Conservation (phyloP, 2,329 filamentous ascomycete genomes). For the Penicillium sp. region DNA sequence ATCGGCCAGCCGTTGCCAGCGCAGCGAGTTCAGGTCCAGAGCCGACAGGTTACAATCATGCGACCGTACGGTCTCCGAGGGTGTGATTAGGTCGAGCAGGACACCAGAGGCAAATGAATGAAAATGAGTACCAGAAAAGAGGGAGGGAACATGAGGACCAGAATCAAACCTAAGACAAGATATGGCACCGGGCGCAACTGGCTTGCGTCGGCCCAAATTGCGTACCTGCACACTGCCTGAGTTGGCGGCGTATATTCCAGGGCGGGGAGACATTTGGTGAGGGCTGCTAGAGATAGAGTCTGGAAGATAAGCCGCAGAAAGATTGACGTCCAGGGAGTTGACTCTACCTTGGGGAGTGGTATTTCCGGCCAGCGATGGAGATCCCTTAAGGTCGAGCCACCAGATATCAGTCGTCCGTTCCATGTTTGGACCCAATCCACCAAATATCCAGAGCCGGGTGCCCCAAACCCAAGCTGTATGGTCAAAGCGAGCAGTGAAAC, state of each 20-base stretch:
- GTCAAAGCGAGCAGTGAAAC: constrained; percentile 90
- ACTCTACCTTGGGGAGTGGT: constrained; percentile 58
- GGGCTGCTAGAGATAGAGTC: constrained; percentile 35
- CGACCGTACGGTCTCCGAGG: constrained; percentile 78
- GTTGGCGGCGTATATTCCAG: constrained; percentile 67
- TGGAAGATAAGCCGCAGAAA: constrained; percentile 40
- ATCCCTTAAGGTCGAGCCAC: constrained; percentile 95
- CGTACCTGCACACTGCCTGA: constrained; percentile 60
- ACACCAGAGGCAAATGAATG: constrained; percentile 92
- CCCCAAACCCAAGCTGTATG: constrained; percentile 93
- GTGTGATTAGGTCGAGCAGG: constrained; percentile 90
- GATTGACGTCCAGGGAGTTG: constrained; percentile 38
- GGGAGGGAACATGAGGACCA: constrained; percentile 79
- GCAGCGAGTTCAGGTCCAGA: constrained; percentile 77
- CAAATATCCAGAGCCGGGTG: constrained; percentile 93
- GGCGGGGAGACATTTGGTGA: constrained; percentile 38
- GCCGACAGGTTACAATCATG: constrained; percentile 89
- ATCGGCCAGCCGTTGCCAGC: constrained; percentile 94
- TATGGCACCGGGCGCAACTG: constrained; percentile 76
- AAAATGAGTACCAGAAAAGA: constrained; percentile 90
- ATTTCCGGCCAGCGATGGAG: constrained; percentile 72
- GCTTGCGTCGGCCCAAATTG: constrained; percentile 50
- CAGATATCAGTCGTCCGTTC: constrained; percentile 93
- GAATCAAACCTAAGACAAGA: constrained; percentile 87
- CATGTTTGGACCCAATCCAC: constrained; percentile 92